Evolutionary conservation across 2,329 filamentous ascomycete species (phyloP).

Genomic region (Podosphaera fusca): DNA sequence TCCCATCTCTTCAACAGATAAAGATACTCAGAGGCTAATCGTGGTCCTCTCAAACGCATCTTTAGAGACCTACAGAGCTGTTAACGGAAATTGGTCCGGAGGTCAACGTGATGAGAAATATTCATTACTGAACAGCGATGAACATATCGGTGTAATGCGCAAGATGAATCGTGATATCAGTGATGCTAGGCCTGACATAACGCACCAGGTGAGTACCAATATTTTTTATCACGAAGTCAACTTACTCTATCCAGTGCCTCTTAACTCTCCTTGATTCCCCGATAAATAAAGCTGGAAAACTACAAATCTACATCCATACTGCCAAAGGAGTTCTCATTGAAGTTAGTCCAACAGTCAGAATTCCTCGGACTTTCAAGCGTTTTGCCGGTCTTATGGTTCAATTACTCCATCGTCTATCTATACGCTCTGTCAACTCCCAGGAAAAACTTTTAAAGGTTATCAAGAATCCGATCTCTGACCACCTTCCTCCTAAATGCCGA

Average conservation of each 20-base stretch:
- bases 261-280: conserved; percentile 93
- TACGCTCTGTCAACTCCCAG: conserved; percentile 87
- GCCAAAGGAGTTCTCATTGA: conserved; percentile 94
- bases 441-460: conserved; percentile 96
- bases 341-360: conserved; percentile 92
- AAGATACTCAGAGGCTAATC: conserved; percentile 75
- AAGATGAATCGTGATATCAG: conserved; percentile 99
- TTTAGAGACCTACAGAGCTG: conserved; percentile 85
- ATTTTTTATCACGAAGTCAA: conserved; percentile 8
- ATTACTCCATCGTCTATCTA: conserved; percentile 81
- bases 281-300: conserved; percentile 91
- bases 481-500: conserved; percentile 86
- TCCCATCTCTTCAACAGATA: conserved; percentile 66
- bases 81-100: conserved; percentile 38
- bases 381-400: conserved; percentile 98
- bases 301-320: conserved; percentile 97
- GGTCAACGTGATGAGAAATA: conserved; percentile 68
- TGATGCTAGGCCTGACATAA: conserved; percentile 91
- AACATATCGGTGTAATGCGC: conserved; percentile 96
- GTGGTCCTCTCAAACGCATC: conserved; percentile 94
- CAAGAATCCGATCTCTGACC: conserved; percentile 92
- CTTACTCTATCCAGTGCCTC: conserved; percentile 44
- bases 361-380: conserved; percentile 94
- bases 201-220: conserved; percentile 58
- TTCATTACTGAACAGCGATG: conserved; percentile 91